phyloP scores from a whole-genome alignment of 2,329 filamentous ascomycete species.

The Purpureocillium lavendulum region DNA sequence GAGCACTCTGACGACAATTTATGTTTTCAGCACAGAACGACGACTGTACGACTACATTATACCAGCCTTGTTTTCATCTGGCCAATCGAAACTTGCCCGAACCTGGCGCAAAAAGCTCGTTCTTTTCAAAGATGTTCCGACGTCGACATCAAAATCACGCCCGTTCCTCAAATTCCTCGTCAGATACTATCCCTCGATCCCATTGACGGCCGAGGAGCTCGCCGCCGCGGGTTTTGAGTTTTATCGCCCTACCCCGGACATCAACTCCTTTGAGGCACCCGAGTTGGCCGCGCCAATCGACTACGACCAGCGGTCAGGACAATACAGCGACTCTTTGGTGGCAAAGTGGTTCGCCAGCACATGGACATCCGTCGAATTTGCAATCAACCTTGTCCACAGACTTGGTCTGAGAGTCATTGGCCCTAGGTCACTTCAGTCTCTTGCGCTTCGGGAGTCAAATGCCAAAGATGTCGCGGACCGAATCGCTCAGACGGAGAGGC shows the following conservation, averaged over 20 bases:
- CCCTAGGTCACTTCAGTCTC: slow-evolving; percentile 66
- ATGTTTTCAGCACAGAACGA: slow-evolving; percentile 32
- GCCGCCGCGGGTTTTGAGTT: slow-evolving; percentile 9
- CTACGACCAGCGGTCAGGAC: slow-evolving; percentile 7
- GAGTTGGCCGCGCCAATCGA: not conserved
- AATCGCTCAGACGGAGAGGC: slow-evolving; percentile 50
- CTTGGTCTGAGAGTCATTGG: slow-evolving; percentile 68
- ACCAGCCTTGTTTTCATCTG: slow-evolving; percentile 40
- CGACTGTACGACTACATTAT: slow-evolving; percentile 42
- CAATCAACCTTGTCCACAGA: slow-evolving; percentile 60
- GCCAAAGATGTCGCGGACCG: slow-evolving; percentile 47
- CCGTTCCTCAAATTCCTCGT: slow-evolving; percentile 40
- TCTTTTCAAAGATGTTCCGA: slow-evolving; percentile 32
- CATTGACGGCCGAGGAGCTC: slow-evolving; percentile 28
- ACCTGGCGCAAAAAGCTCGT: slow-evolving; percentile 39
- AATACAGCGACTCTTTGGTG: slow-evolving; percentile 46
- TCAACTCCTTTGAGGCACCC: no score
- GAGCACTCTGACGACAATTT: slow-evolving; percentile 34
- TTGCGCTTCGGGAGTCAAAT: slow-evolving; percentile 57
- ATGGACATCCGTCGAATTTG: slow-evolving; percentile 63
- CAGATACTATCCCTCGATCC: slow-evolving; percentile 34
- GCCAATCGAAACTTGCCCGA: slow-evolving; percentile 32
- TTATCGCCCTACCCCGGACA: no score
- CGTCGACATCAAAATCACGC: slow-evolving; percentile 23
- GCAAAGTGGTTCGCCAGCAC: slow-evolving; percentile 72